Evolutionary conservation across 306 rosid genomes (phyloP).

Genomic region (Fragaria iinumae): DNA sequence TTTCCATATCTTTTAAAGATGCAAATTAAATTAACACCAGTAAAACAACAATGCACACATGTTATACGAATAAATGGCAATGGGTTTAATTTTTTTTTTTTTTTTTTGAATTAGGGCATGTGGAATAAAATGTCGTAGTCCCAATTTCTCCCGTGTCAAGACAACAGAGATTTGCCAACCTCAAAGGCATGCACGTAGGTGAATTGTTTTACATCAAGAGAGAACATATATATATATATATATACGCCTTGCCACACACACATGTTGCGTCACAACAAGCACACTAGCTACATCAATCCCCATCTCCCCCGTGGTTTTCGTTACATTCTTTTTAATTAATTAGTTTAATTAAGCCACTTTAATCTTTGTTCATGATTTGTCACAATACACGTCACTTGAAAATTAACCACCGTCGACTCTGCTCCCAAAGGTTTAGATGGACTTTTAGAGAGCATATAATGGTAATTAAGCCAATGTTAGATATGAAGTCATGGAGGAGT

Average conservation of each 20-base stretch:
- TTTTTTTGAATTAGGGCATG: neutral
- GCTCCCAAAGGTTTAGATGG: neutral
- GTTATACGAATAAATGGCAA: neutral
- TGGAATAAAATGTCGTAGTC: neutral
- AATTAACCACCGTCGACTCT: neutral
- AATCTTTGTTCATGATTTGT: slow-evolving; percentile 4
- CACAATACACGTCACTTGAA: slow-evolving; percentile 1
- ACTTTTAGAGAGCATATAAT: neutral
- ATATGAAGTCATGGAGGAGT: slow-evolving; percentile 18
- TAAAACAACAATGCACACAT: neutral
- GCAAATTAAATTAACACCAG: no score
- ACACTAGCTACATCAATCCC: neutral
- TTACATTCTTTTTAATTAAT: neutral
- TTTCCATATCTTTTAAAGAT: no score
- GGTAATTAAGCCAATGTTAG: neutral
- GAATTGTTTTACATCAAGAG: no score
- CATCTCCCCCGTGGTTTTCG: neutral
- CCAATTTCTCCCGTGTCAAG: neutral
- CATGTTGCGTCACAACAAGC: neutral
- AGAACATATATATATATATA: no score
- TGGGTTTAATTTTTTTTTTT: no score
- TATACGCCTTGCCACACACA: neutral
- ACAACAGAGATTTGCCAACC: neutral
- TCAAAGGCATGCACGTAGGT: neutral
- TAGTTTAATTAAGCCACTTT: neutral